phyloP scores from a whole-genome alignment of 208 protist genomes.

The Leishmania gerbilli region DNA sequence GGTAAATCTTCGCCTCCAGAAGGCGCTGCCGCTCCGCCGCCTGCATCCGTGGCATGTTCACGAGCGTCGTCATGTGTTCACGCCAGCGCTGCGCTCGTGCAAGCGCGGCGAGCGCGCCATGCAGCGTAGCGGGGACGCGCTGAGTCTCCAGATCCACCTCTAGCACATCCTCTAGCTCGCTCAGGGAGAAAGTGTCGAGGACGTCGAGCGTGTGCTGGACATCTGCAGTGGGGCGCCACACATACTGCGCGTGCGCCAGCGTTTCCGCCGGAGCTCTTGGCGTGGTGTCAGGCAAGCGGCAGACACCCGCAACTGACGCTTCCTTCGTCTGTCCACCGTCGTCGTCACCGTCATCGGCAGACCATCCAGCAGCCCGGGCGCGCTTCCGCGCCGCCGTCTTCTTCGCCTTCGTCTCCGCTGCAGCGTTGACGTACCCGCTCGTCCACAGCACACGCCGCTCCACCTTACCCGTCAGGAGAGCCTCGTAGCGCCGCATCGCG shows the following conservation, averaged over 20 bases:
- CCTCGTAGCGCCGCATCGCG: constrained; percentile 26
- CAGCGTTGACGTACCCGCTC: constrained; percentile 17
- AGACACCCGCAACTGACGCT: constrained; percentile 5
- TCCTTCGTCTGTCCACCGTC: constrained; percentile 3
- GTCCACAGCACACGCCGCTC: constrained; percentile 27
- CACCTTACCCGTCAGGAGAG: constrained; percentile 1
- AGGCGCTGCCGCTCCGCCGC: constrained; percentile 16
- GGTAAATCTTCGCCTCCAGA: constrained; percentile 19
- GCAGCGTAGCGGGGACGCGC: constrained; percentile 22
- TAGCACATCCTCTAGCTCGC: constrained; percentile 24
- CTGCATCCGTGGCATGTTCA: constrained; percentile 8
- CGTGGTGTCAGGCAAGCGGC: constrained; percentile 2
- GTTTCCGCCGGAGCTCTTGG: neutral
- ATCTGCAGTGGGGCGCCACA: neutral
- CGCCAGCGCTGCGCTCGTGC: constrained; percentile 27
- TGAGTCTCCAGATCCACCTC: constrained; percentile 10
- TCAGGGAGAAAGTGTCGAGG: constrained; percentile 15
- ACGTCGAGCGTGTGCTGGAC: constrained; percentile 17
- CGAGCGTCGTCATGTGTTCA: constrained; percentile 21
- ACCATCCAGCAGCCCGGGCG: neutral
- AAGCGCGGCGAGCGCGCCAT: constrained; percentile 27
- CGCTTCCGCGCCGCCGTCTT: constrained; percentile 6
- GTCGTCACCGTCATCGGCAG: neutral
- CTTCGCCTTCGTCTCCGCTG: neutral
- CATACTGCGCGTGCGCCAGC: neutral